These are phyloP conservation scores for Durotheca rogersii DNA, from an alignment of 495 filamentous ascomycete species.

Conservation along the genomic window DNA sequence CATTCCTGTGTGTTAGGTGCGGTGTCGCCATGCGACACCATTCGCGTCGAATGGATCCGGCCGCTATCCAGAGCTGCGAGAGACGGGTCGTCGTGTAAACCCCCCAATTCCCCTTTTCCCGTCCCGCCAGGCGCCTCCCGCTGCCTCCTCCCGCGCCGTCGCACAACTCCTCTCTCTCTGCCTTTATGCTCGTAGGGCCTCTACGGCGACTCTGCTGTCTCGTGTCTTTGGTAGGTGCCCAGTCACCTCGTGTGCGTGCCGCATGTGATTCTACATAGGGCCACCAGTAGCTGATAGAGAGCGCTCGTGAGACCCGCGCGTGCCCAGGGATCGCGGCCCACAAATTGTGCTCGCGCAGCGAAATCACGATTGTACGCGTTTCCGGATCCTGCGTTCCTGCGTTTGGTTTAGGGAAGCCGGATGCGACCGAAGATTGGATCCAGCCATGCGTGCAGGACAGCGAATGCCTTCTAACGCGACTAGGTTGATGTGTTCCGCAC, in stretches of 20 bases:
- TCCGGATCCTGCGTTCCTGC: constrained; percentile 13
- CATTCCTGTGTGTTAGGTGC: too few relatives aligned
- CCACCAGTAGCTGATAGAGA: constrained; percentile 16
- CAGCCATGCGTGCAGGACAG: constrained; percentile 17
- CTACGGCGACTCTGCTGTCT: too few relatives aligned
- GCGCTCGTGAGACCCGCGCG: constrained; percentile 18
- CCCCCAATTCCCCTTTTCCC: constrained; percentile 17
- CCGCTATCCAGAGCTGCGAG: constrained; percentile 25
- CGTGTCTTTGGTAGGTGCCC: background rate
- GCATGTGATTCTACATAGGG: constrained; percentile 24
- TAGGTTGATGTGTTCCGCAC: constrained; percentile 17
- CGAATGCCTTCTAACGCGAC: constrained; percentile 6
- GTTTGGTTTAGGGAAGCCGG: background rate
- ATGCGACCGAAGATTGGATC: constrained; percentile 9
- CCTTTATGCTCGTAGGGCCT: constrained; percentile 9
- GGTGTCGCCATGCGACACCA: constrained; percentile 26
- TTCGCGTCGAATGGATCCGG: constrained; percentile 22
- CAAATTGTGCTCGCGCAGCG: too few relatives aligned
- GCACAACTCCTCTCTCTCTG: constrained; percentile 1
- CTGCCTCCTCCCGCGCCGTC: constrained; percentile 1
- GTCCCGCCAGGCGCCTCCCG: constrained; percentile 8
- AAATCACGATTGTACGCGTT: constrained; percentile 14
- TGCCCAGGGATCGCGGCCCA: too few relatives aligned
- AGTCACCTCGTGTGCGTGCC: constrained; percentile 1
- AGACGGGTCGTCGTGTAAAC: constrained; percentile 25